Evolutionary conservation across 768 basidiomycete species (phyloP), one percentile per base, ranked within the genome.

Genomic region (Mycena albidolilacea): DNA sequence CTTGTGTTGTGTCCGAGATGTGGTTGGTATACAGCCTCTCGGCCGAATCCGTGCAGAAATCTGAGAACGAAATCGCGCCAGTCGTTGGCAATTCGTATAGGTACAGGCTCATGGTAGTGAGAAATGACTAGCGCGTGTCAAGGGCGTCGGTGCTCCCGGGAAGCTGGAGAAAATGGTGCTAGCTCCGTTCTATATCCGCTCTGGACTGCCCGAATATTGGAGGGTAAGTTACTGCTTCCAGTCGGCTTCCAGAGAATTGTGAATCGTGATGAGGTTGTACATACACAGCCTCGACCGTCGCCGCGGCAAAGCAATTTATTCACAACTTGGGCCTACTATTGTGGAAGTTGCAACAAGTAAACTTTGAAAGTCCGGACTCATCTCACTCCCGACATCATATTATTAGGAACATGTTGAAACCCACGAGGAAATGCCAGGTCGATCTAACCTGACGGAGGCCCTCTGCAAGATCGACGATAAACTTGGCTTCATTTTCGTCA

Each of bases 31-130:
- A 91, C 10, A 77, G 77, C 65, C 83, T 85, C 55, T 84, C 83
- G 10, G 81, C 65, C 38, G 87, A 84, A 77, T 96, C 95, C 35
- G 87, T 77, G 74, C 90, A 91, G 70, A 95, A 86, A 55, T 94
- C 91, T 6, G 90, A 86, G 81, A 97, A 97, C 6, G 94, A 92
- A 64, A 97, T 81, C 0, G 93, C 88, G 10, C 93, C 86, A 83
- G 97, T 98, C 0, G 96, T 97, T 0, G 97, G 94, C 15, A 97
- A 86, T 62, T 97, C 92, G 81, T 93, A 97, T 72, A 91, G 79
- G 76, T 91, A 93, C 37, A 67, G 46, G 69, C 62, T 67, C 60
- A 70, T 71, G 48, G 35, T 38, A 39, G 50, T n/a, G 19, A 55
- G 19, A 39, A 17, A 39, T 50, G 17, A 7, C 48, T 19, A 50